Base-by-base conservation (phyloP, 805 yeast genomes). In the Metschnikowia vanudenii region DNA sequence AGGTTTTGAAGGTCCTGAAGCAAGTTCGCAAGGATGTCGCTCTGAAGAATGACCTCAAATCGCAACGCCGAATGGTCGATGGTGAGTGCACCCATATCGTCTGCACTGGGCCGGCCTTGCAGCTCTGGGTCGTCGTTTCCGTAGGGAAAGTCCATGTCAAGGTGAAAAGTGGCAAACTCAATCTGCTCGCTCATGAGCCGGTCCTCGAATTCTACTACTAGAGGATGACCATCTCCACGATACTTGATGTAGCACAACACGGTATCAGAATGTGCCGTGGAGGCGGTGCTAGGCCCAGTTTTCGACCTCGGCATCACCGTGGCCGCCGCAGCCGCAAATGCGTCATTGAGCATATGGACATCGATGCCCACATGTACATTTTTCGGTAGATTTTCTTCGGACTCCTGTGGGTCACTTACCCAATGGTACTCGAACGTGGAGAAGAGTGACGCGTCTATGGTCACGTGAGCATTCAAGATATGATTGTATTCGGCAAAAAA, bases 201-300 rank as follows among this genome's bases (percentile, higher is more conserved):
- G 52, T 72, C 76, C 52, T 72, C 76, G 47, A 72, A 73, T 45
- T 69, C 76, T 17, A 72, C 58, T 11, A 68, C 60, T 8, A 73
- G 56, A 1, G 75, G 75, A 8, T 46, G 39, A 1, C 76, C 76
- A n/a, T 61, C 67, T 8, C 75, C 75, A 16, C 59, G 55, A 51
- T 71, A 72, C 13, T 57, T 62, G 28, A 72, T 46, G 49, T 61
- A 68, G 56, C 77, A 72, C 11, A 60, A 53, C 11, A 63, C 62
- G 8, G 37, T 16, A 14, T 43, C 46, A 4, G 34, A 12, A 7
- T 7, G 17, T 9, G 37, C 22, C n/a, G 36, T 9, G 3, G 41
- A 37, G 24, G 9, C 36, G 29, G 11, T 11, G 29, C 11, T 26
- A 9, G 29, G 8, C 14, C 37, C 37, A 1, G 20, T 16, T 41